These are phyloP conservation scores for Lecanoromycetidae sp. DNA, from an alignment of 2,329 filamentous ascomycete species.

Conservation along the genomic window DNA sequence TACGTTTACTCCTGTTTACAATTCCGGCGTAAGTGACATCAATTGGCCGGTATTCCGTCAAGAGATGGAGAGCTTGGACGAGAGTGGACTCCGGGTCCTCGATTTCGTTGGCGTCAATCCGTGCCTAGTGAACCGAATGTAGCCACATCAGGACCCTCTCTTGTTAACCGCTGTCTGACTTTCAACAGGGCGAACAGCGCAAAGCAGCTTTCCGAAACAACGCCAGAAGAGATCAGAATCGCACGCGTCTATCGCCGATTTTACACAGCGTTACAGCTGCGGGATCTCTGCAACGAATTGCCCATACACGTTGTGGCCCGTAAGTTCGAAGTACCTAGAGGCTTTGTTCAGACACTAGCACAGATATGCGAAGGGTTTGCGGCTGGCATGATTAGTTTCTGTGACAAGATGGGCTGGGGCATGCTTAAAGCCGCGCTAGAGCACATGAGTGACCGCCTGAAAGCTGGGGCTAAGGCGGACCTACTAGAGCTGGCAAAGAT, in stretches of 20 bases:
- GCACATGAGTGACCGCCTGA: conserved; percentile 62
- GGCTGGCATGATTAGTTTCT: conserved; percentile 68
- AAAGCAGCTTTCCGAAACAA: conserved; percentile 47
- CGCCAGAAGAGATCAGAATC: conserved; percentile 46
- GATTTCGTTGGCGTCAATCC: conserved; percentile 57
- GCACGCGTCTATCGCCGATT: conserved; percentile 58
- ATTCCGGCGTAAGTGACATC: conserved; percentile 35
- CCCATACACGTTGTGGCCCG: conserved; percentile 57
- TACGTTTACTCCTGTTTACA: conserved; percentile 60
- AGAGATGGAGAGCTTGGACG: conserved; percentile 57
- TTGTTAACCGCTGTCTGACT: background rate
- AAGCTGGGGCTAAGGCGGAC: conserved; percentile 59
- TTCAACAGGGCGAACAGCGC: conserved; percentile 52
- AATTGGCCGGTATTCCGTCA: conserved; percentile 64
- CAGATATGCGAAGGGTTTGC: conserved; percentile 69
- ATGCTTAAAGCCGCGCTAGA: conserved; percentile 60
- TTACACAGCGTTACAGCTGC: conserved; percentile 64
- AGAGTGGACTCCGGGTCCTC: conserved; percentile 58
- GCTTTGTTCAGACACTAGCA: conserved; percentile 57
- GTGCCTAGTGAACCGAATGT: conserved; percentile 55
- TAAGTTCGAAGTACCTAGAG: conserved; percentile 59
- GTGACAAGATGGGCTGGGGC: conserved; percentile 64
- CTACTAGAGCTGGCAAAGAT: conserved; percentile 59
- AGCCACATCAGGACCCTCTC: conserved; percentile 19
- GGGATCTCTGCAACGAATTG: conserved; percentile 65